phyloP scores from a whole-genome alignment of 1,139 yeast species.

The Scheffersomyces titani region DNA sequence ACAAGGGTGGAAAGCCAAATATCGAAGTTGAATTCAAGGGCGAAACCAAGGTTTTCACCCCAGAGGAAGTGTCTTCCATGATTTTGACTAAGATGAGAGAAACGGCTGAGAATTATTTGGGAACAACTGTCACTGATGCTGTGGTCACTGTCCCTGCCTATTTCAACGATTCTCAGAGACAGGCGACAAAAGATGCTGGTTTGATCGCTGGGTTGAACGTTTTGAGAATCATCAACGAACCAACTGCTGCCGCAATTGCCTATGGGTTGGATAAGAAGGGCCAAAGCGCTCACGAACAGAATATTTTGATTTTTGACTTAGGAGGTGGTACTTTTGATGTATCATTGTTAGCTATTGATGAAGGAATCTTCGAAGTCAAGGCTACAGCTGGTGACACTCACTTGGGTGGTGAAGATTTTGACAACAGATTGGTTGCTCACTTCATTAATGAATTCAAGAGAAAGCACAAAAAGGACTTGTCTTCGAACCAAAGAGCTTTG shows the following conservation, averaged over 20 bases:
- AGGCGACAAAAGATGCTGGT: constrained; percentile 54
- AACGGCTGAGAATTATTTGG: constrained; percentile 48
- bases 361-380: constrained; percentile 24
- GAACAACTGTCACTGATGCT: constrained; percentile 44
- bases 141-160: constrained; percentile 55
- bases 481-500: constrained; percentile 76
- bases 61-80: constrained; percentile 27
- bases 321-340: constrained; percentile 58
- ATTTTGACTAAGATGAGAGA: constrained; percentile 44
- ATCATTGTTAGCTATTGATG: constrained; percentile 23
- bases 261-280: constrained; percentile 45
- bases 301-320: constrained; percentile 47
- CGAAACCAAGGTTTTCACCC: constrained; percentile 21
- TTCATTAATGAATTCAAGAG: constrained; percentile 83
- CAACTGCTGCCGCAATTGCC: constrained; percentile 55
- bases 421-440: constrained; percentile 76
- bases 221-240: constrained; percentile 51
- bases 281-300: constrained; percentile 19
- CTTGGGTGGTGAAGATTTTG: constrained; percentile 57
- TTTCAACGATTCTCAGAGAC: constrained; percentile 53
- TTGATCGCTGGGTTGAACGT: constrained; percentile 52
- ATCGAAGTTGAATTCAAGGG: constrained; percentile 25
- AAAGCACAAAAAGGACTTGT: constrained; percentile 76
- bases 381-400: constrained; percentile 30
- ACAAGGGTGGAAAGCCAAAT: constrained; percentile 20